Percentiles rank a stretch among this genome's conserved stretches.
Conservation (phyloP, 495 filamentous ascomycete species). For the Lichenothelia convexa region DNA sequence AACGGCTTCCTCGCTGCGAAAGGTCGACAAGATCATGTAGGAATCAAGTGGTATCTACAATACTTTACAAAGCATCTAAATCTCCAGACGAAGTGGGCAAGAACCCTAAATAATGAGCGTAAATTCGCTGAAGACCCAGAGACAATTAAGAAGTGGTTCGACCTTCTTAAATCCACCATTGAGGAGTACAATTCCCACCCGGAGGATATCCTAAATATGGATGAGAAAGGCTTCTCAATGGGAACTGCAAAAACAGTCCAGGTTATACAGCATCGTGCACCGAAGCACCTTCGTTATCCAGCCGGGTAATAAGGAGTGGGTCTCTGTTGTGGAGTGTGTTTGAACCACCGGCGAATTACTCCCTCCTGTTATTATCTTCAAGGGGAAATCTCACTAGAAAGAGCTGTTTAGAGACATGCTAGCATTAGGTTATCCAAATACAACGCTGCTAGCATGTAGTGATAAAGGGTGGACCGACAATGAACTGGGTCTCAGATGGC, state of each 20-base stretch:
- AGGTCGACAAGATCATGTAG: no score
- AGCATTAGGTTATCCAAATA: conserved; percentile 7
- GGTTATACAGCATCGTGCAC: conserved; percentile 1
- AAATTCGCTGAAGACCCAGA: no score
- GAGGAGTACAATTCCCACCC: conserved; percentile 9
- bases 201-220: conserved; percentile 11
- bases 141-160: no score
- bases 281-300: not conserved
- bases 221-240: conserved; percentile 15
- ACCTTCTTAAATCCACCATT: conserved; percentile 5
- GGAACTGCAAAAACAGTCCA: conserved; percentile 1
- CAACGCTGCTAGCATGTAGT: conserved; percentile 5
- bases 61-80: no score
- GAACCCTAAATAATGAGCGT: no score
- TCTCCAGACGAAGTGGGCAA: no score
- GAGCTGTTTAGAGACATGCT: conserved; percentile 3
- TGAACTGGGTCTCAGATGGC: conserved; percentile 7
- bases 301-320: conserved; percentile 7
- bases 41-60: no score
- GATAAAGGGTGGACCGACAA: conserved; percentile 9
- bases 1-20: no score
- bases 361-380: conserved; percentile 10
- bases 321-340: conserved; percentile 8
- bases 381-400: conserved; percentile 1
- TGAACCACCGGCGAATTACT: conserved; percentile 9